Evolutionary conservation across 768 basidiomycete genomes (phyloP).

Genomic region (Terana coerulea): DNA sequence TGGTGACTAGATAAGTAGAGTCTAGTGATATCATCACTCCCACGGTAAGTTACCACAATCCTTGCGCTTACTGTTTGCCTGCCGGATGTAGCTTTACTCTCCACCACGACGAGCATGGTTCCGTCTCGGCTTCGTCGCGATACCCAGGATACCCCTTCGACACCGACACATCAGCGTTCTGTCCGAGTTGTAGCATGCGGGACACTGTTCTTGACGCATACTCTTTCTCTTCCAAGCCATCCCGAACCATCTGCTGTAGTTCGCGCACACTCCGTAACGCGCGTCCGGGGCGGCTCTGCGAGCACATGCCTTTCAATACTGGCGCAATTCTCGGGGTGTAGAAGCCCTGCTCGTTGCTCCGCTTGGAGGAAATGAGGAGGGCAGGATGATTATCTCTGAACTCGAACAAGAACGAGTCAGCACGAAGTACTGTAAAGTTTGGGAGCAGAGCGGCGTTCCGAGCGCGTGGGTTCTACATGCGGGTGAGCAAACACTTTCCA

Average conservation of each 20-base stretch:
- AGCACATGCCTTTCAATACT: slow-evolving; percentile 65
- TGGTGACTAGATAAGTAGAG: too few species aligned
- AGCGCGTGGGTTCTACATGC: slow-evolving; percentile 80
- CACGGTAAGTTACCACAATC: too few species aligned
- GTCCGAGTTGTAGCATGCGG: slow-evolving; percentile 77
- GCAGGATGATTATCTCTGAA: slow-evolving; percentile 54
- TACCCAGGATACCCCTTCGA: slow-evolving; percentile 19
- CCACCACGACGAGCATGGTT: too few species aligned
- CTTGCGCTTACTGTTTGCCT: too few species aligned
- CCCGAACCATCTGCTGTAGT: slow-evolving; percentile 54
- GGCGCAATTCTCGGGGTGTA: slow-evolving; percentile 63
- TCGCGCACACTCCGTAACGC: slow-evolving; percentile 70
- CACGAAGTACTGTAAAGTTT: slow-evolving; percentile 71
- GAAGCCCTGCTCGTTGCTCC: slow-evolving; percentile 73
- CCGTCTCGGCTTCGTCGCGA: slow-evolving; percentile 27
- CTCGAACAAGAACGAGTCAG: slow-evolving; percentile 65
- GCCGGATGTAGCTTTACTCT: neutral
- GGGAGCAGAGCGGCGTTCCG: slow-evolving; percentile 70
- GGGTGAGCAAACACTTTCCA: slow-evolving; percentile 45
- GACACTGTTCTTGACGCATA: slow-evolving; percentile 77
- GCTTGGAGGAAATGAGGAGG: slow-evolving; percentile 70
- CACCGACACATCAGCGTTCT: slow-evolving; percentile 24
- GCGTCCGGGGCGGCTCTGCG: slow-evolving; percentile 69
- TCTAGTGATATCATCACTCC: too few species aligned
- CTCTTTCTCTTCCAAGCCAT: slow-evolving; percentile 56